Conservation (phyloP, 2,329 filamentous ascomycete genomes). For the Cryphonectria parasitica region DNA sequence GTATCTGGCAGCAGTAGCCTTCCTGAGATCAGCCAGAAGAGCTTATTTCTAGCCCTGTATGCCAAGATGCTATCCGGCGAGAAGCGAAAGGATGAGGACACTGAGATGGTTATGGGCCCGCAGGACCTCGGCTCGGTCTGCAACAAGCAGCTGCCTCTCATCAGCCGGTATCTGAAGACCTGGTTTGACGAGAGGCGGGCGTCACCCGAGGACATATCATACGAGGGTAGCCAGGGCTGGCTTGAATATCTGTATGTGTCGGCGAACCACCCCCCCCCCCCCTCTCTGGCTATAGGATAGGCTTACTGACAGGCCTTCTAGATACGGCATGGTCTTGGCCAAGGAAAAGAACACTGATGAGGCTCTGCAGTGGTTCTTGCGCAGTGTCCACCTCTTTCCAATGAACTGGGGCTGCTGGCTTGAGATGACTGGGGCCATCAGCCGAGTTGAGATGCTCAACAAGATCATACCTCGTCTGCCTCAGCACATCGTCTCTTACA, state of each 20-base stretch:
- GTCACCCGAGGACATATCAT: slow-evolving; percentile 58
- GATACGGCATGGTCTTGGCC: slow-evolving; percentile 85
- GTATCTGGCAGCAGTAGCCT: slow-evolving; percentile 37
- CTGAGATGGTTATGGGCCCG: slow-evolving; percentile 95
- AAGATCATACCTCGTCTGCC: slow-evolving; percentile 74
- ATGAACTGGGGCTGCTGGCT: slow-evolving; percentile 99
- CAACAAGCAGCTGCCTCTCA: slow-evolving; percentile 81
- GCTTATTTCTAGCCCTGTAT: slow-evolving; percentile 88
- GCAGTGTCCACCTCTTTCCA: slow-evolving; percentile 84
- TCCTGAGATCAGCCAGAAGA: slow-evolving; percentile 80
- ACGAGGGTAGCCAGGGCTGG: slow-evolving; percentile 78
- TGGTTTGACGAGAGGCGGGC: slow-evolving; percentile 74
- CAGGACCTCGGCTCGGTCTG: slow-evolving; percentile 81
- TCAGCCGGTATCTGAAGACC: slow-evolving; percentile 75
- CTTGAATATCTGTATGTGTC: slow-evolving; percentile 71
- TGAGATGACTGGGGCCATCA: slow-evolving; percentile 82
- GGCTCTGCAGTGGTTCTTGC: slow-evolving; percentile 84
- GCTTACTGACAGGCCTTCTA: slow-evolving; percentile 35
- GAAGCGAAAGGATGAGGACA: slow-evolving; percentile 94
- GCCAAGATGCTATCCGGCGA: slow-evolving; percentile 92
- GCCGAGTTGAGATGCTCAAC: slow-evolving; percentile 79
- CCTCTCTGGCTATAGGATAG: no score
- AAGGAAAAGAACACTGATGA: slow-evolving; percentile 89
- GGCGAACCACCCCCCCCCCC: not conserved
- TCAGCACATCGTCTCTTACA: slow-evolving; percentile 88